Evolutionary conservation across 331 rosid species (phyloP), one percentile per base, ranked within the genome.

Genomic region (Malus hybrid): DNA sequence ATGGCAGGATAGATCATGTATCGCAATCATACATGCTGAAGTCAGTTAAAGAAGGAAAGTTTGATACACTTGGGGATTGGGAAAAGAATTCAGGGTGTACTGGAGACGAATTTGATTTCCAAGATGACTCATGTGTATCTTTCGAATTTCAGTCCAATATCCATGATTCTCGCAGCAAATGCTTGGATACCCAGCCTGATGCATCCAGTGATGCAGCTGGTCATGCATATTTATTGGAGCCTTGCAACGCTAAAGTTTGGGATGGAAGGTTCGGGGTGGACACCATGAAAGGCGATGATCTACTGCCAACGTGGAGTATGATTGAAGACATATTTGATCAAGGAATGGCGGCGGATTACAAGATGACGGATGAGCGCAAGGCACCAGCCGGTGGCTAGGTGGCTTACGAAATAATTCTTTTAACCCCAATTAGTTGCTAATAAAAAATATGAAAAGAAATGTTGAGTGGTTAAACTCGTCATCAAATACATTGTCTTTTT

Each of bases 61-160:
- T 42, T 71, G 72, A 79, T 52, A 63, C 29, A 10, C 18, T 39
- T 48, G 83, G 79, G 39, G 44, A 59, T 32, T 69, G 69, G 70
- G 82, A 82, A 48, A 73, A 80, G 74, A 44, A 61, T 65, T 52
- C 57, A 6, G 80, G 74, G 64, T 67, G 62, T 65, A 48, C 59
- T 5, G 67, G 71, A 73, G 76, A 71, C 9, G 80, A 77, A 65
- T 52, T 73, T 70, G 72, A 74, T 50, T 61, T 77, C 52, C 87
- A 85, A 77, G 92, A 88, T 81, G 92, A 88, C 67, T 88, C 91
- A 2, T 83, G 92, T 59, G 75, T 70, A 52, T 88, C 89, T 66
- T 88, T 81, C 19, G 92, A 83, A 52, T 78, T 78, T 69, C 83
- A 73, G 78, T 39, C 76, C 63, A 73, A 73, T 78, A 63, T 73